Evolutionary conservation across 2,329 filamentous ascomycete species (phyloP).

Genomic region (Aspergillus aculeatinus): DNA sequence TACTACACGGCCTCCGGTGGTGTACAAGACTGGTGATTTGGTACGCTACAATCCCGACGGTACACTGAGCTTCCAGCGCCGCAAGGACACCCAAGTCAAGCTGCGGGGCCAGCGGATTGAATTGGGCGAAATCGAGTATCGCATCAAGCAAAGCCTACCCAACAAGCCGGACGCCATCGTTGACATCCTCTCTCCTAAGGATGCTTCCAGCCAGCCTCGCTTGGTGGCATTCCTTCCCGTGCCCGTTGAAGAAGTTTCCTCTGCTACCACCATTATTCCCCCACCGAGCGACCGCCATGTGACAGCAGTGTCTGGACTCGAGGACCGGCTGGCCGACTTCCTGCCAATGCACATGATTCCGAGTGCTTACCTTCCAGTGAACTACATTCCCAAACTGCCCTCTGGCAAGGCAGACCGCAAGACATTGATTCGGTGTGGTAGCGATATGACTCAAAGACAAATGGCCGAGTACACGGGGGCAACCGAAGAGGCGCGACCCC

Average conservation of each 20-base stretch:
- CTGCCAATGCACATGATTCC: slow-evolving; percentile 15
- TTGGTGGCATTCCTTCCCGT: slow-evolving; percentile 47
- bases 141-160: slow-evolving; percentile 32
- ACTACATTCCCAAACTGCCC: slow-evolving; percentile 7
- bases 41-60: slow-evolving; percentile 22
- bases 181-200: slow-evolving; percentile 51
- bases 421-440: slow-evolving; percentile 1
- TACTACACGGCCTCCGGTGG: neutral
- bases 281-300: slow-evolving; percentile 8
- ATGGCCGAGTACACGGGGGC: slow-evolving; percentile 6
- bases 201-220: slow-evolving; percentile 39
- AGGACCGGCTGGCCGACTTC: slow-evolving; percentile 6
- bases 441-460: slow-evolving; percentile 1
- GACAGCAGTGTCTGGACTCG: slow-evolving; percentile 6
- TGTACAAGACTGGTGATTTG: slow-evolving; percentile 29
- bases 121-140: slow-evolving; percentile 30
- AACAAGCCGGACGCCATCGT: slow-evolving; percentile 45
- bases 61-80: slow-evolving; percentile 18
- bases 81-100: slow-evolving; percentile 34
- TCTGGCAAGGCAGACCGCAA: slow-evolving; percentile 13
- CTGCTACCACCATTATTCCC: slow-evolving; percentile 2
- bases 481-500: slow-evolving; percentile 37
- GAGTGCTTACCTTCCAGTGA: slow-evolving; percentile 7
- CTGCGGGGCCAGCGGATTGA: slow-evolving; percentile 33
- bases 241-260: neutral